Conservation (phyloP, 2,329 filamentous ascomycete genomes). For the Calonectria pteridis region DNA sequence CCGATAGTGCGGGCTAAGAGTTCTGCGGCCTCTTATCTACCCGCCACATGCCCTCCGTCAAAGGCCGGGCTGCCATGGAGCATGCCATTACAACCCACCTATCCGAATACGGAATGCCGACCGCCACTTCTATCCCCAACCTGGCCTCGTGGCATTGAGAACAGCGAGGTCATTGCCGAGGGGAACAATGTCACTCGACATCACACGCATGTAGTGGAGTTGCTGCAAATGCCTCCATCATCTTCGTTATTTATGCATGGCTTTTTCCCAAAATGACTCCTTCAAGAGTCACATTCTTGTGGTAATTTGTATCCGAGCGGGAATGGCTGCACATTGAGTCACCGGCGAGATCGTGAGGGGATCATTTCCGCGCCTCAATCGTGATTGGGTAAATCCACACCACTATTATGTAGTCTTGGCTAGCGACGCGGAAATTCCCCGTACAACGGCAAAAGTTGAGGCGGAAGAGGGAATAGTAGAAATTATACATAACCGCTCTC, state of each 20-base stretch:
- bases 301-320: not conserved
- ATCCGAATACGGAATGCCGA: not conserved
- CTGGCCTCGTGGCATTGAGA: not conserved
- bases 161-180: not conserved
- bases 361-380: not conserved
- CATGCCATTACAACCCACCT: not conserved
- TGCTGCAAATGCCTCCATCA: not conserved
- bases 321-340: constrained; percentile 33
- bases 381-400: constrained; percentile 16
- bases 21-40: not conserved
- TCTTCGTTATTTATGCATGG: not conserved
- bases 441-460: not conserved
- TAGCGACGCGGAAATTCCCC: not conserved
- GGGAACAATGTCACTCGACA: not conserved
- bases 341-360: constrained; percentile 33
- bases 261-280: not conserved
- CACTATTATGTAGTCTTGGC: not conserved
- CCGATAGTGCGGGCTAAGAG: not conserved
- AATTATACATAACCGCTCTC: not conserved
- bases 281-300: constrained; percentile 2
- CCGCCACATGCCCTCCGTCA: not conserved
- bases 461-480: not conserved
- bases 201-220: not conserved
- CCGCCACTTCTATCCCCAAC: not conserved
- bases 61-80: not conserved